phyloP scores from a whole-genome alignment of 768 basidiomycete species.

The Hericium coralloides region DNA sequence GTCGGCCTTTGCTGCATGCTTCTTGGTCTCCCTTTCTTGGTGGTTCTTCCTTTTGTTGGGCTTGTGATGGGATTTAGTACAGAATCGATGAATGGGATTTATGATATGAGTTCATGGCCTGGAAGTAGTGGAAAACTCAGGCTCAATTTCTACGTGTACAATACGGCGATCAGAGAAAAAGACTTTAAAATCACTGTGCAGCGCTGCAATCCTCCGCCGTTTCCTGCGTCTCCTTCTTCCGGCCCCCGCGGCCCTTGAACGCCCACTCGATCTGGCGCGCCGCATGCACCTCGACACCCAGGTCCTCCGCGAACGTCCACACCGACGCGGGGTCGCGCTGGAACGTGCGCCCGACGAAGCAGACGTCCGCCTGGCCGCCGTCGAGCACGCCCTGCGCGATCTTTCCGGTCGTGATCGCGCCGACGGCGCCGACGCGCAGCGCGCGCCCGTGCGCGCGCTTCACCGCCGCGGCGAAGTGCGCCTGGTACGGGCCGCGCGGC shows the following conservation, averaged over 20 bases:
- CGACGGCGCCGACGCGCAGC: slow-evolving; percentile 42
- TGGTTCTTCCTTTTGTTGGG: too few relatives aligned
- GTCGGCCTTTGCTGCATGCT: too few relatives aligned
- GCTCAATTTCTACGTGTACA: too few relatives aligned
- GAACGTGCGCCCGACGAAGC: slow-evolving; percentile 32
- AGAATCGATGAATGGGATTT: too few relatives aligned
- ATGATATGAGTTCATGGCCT: too few relatives aligned
- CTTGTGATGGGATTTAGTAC: too few relatives aligned
- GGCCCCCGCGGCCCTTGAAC: slow-evolving; percentile 19
- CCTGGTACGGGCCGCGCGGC: slow-evolving; percentile 38
- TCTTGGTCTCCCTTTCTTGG: too few relatives aligned
- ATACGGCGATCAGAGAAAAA: too few relatives aligned
- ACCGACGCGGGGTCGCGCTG: slow-evolving; percentile 48
- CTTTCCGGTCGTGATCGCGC: slow-evolving; percentile 45
- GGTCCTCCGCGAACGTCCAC: slow-evolving; percentile 45
- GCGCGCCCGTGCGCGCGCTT: slow-evolving; percentile 36
- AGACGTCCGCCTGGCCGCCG: slow-evolving; percentile 48
- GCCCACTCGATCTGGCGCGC: slow-evolving; percentile 52
- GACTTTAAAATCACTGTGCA: too few relatives aligned
- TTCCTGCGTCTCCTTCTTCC: not conserved
- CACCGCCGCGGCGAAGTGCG: slow-evolving; percentile 46
- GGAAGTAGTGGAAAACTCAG: too few relatives aligned
- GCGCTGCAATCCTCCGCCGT: too few relatives aligned
- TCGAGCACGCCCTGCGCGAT: slow-evolving; percentile 52
- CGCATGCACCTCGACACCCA: slow-evolving; percentile 36